Evolutionary conservation across 495 filamentous ascomycete species (phyloP), one percentile per base, ranked within the genome.

Genomic region (Astrothelium subdiscretum): DNA sequence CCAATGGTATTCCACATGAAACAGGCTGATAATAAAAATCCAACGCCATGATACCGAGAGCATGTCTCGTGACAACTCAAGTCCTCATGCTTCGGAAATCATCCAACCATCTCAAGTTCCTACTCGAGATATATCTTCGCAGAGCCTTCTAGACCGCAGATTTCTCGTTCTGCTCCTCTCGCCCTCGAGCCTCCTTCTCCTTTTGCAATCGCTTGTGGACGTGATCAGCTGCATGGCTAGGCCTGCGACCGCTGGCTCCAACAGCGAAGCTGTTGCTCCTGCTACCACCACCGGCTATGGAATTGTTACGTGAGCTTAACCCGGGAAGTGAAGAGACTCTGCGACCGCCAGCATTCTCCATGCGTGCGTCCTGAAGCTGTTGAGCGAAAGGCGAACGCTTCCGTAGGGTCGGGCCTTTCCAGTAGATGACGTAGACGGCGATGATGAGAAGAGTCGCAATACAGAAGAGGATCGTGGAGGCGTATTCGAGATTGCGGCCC

Each of bases 361-460:
- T 57, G 35, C 62, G 57, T 1, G 64, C 67, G 2, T 18, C 32
- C 11, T 32, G 51, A 13, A 75, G 59, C 60, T 74, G 62, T 74
- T 91, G 85, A 8, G 89, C 89, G 67, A 92, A 92, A 0, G 83
- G 82, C 18, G 86, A 89, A 1, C 85, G 79, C 69, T 81, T 81
- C 31, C 90, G 82, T 5, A 92, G 78, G 1, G 62, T 65, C 0
- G 87, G 87, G 0, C 90, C 90, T 59, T 86, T 82, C 78, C 79
- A 88, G 78, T 92, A 92, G 65, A 92, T 85, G 38, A 86, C 76
- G 66, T 90, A 92, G 26, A 92, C 85, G 6, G 87, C 83, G 27
- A 81, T 68, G 12, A 90, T 86, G n/a, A 92, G 78, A 2, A 88
- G 52, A 38, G 86, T 71, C 0, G 88, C 82, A 64, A 92, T 86